These are phyloP conservation scores for Salix caprea DNA, from an alignment of 345 rosid genomes.

Conservation along the genomic window DNA sequence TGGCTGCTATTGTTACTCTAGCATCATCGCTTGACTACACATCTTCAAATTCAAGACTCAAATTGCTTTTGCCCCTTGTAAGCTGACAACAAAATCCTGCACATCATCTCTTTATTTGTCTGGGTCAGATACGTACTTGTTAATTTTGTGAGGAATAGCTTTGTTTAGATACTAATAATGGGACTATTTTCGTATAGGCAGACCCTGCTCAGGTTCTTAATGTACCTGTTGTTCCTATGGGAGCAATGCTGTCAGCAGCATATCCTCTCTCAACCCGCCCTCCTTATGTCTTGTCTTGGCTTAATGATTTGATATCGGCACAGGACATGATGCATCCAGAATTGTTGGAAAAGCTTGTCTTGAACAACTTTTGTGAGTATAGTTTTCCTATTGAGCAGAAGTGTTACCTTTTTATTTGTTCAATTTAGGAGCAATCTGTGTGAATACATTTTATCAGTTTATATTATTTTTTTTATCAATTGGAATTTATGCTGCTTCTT, in stretches of 20 bases:
- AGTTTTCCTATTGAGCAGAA: constrained; percentile 5
- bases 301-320: constrained; percentile 74
- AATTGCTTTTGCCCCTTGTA: constrained; percentile 85
- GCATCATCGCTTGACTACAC: constrained; percentile 93
- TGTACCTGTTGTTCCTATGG: constrained; percentile 93
- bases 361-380: constrained; percentile 87
- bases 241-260: constrained; percentile 74
- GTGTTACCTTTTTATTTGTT: background rate
- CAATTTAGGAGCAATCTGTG: background rate
- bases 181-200: constrained; percentile 51
- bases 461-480: background rate
- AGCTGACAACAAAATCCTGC: constrained; percentile 25
- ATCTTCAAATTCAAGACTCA: constrained; percentile 73
- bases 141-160: constrained; percentile 4
- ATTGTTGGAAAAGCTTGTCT: constrained; percentile 74
- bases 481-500: background rate
- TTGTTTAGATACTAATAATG: constrained; percentile 12
- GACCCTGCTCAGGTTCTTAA: constrained; percentile 94
- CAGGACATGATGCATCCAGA: constrained; percentile 98
- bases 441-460: background rate
- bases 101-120: constrained; percentile 5
- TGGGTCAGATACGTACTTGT: constrained; percentile 8
- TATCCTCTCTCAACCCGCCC: constrained; percentile 81
- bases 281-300: constrained; percentile 85
- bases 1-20: constrained; percentile 74